Evolutionary conservation across 208 protist genomes (phyloP), one percentile per base, ranked within the genome.

Genomic region (Trypanosoma conorhini): DNA sequence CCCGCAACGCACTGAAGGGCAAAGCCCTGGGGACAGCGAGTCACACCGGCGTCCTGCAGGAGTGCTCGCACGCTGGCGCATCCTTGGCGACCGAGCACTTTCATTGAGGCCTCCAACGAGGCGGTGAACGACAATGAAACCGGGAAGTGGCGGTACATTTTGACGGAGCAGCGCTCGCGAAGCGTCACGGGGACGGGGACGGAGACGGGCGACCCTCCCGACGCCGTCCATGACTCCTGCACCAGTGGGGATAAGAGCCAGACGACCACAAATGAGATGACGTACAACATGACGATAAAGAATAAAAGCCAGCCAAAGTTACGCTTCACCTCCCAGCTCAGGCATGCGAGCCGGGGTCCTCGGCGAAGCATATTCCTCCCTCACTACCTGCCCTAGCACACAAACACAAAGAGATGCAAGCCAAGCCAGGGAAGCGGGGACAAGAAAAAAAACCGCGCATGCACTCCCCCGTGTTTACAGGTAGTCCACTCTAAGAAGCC

Each of bases 131-230:
- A 21, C 9, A 68, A 42, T 42, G 17, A 4, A n/a, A 68, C 24
- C 24, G 63, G 30, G 38, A 46, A 44, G 50, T 68, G 63, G 50
- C 28, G 46, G n/a, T 50, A 68, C 10, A 60, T 26, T n/a, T 28
- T 21, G 5, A 46, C 12, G 13, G 26, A 12, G 57, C 50, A 42
- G 15, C 12, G 5, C 38, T 31, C 5, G 15, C 59, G 0, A 24
- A 19, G 13, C 26, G n/a, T 13, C 21, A 26, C 44, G 3, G 40
- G 3, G 19, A 46, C 26, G 5, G 13, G 5, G 40, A 0, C 26
- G 5, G 13, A 3, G 40, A 0, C 17, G 26, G 15, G 9, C 10
- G 59, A 30, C 44, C 17, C 44, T 33, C 40, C 13, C 30, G 42
- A 19, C 42, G 17, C 5, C 42, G 15, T 19, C 15, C 42, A 19